phyloP scores from a whole-genome alignment of 306 rosid genomes.

The Corylus heterophylla region DNA sequence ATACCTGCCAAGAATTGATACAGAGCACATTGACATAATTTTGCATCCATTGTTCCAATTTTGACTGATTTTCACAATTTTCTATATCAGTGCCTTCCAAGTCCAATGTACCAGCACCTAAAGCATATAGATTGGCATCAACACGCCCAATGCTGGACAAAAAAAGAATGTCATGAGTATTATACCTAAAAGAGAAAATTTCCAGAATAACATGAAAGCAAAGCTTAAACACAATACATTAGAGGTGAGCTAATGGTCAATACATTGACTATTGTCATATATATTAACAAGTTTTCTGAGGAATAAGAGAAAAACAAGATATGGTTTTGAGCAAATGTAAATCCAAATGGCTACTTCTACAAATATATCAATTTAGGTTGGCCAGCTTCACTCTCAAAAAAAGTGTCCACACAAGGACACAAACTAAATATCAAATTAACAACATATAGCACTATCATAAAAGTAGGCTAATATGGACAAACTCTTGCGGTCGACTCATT shows the following conservation, averaged over 20 bases:
- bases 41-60: slow-evolving; percentile 65
- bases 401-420: not conserved
- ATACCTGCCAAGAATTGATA: slow-evolving; percentile 96
- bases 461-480: not conserved
- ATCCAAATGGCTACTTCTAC: not conserved
- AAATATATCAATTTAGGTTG: not conserved
- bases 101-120: slow-evolving; percentile 67
- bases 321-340: not conserved
- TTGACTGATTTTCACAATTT: slow-evolving; percentile 40
- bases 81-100: slow-evolving; percentile 34
- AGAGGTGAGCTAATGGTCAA: slow-evolving; percentile 8
- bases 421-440: not conserved
- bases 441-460: not conserved
- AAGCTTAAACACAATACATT: slow-evolving; percentile 11
- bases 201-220: slow-evolving; percentile 3
- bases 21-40: slow-evolving; percentile 78
- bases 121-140: slow-evolving; percentile 76
- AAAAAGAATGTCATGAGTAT: slow-evolving; percentile 27
- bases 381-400: not conserved
- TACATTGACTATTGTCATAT: not conserved
- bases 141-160: slow-evolving; percentile 84
- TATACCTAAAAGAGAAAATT: slow-evolving; percentile 22
- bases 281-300: not conserved
- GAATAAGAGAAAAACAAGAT: not conserved
- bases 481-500: not conserved